These are phyloP conservation scores for Melanogaster broomeanus DNA, from an alignment of 768 basidiomycete species.

Conservation along the genomic window DNA sequence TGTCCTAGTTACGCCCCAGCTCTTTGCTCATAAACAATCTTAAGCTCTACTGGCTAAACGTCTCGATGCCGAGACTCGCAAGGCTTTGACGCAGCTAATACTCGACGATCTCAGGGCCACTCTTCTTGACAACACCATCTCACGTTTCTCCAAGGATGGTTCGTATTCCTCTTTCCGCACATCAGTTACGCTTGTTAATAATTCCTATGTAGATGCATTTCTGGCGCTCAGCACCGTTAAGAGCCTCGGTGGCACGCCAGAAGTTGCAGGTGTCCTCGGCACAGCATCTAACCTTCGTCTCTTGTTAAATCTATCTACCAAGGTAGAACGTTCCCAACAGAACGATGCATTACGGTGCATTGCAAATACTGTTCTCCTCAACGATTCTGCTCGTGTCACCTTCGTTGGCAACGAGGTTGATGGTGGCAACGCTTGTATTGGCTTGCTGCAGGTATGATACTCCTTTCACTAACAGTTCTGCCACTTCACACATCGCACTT, in stretches of 20 bases:
- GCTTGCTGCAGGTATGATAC: slow-evolving; percentile 55
- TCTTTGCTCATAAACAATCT: slow-evolving; percentile 5
- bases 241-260: slow-evolving; percentile 67
- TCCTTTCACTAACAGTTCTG: slow-evolving; percentile 12
- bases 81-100: slow-evolving; percentile 56
- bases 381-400: slow-evolving; percentile 59
- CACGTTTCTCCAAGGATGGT: slow-evolving; percentile 61
- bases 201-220: slow-evolving; percentile 53
- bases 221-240: slow-evolving; percentile 73
- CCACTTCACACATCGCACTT: slow-evolving; percentile 6
- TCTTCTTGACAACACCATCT: slow-evolving; percentile 39
- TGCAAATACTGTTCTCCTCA: slow-evolving; percentile 77
- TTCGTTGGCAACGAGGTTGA: slow-evolving; percentile 60
- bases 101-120: slow-evolving; percentile 56
- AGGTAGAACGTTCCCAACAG: slow-evolving; percentile 58
- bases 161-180: slow-evolving; percentile 13
- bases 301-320: slow-evolving; percentile 50
- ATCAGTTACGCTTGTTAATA: slow-evolving; percentile 1
- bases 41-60: slow-evolving; percentile 16
- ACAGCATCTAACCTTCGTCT: slow-evolving; percentile 54
- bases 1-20: slow-evolving; percentile 5
- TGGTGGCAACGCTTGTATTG: slow-evolving; percentile 58
- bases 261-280: slow-evolving; percentile 65
- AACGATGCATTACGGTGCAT: slow-evolving; percentile 74
- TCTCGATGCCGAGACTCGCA: slow-evolving; percentile 45